Conservation (phyloP, 2,329 filamentous ascomycete species). For the Trichoderma afroharzianum region DNA sequence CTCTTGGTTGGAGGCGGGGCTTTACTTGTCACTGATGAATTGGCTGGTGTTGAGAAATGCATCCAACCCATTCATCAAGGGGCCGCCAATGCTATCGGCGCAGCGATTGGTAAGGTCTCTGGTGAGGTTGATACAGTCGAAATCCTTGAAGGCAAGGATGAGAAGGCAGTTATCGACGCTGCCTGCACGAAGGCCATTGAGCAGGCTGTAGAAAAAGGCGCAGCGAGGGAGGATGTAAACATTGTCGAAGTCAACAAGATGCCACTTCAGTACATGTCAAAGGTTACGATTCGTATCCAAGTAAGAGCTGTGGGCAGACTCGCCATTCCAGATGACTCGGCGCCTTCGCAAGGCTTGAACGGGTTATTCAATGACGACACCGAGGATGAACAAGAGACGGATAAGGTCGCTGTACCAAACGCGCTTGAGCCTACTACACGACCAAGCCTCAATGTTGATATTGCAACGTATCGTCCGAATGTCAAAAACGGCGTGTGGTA, state of each 20-base stretch:
- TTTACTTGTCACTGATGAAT: slow-evolving; percentile 45
- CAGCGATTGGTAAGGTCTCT: slow-evolving; percentile 54
- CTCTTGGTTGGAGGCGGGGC: slow-evolving; percentile 57
- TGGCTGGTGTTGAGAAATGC: slow-evolving; percentile 48
- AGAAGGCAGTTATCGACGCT: slow-evolving; percentile 37
- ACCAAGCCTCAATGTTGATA: slow-evolving; percentile 30
- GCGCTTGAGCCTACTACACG: slow-evolving; percentile 30
- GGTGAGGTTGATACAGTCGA: slow-evolving; percentile 51
- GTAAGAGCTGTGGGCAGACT: slow-evolving; percentile 34
- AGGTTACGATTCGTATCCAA: slow-evolving; percentile 34
- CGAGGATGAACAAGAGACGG: slow-evolving; percentile 22
- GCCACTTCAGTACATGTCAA: slow-evolving; percentile 36
- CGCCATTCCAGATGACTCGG: slow-evolving; percentile 27
- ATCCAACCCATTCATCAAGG: slow-evolving; percentile 50
- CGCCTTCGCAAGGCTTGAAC: slow-evolving; percentile 8
- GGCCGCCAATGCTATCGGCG: slow-evolving; percentile 58
- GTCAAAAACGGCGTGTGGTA: slow-evolving; percentile 34
- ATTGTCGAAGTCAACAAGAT: slow-evolving; percentile 46
- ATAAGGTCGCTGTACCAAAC: slow-evolving; percentile 29
- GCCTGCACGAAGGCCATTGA: slow-evolving; percentile 36
- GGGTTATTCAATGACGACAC: no score
- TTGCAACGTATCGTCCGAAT: slow-evolving; percentile 30
- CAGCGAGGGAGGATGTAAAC: slow-evolving; percentile 32
- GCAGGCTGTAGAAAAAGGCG: slow-evolving; percentile 31
- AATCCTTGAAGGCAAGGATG: slow-evolving; percentile 38